A percentile compares a stretch with the other conserved stretches of the same genome.
Evolutionary conservation across 139 green algal genomes (phyloP).

Genomic region (Chlamydomonas schloesseri): DNA sequence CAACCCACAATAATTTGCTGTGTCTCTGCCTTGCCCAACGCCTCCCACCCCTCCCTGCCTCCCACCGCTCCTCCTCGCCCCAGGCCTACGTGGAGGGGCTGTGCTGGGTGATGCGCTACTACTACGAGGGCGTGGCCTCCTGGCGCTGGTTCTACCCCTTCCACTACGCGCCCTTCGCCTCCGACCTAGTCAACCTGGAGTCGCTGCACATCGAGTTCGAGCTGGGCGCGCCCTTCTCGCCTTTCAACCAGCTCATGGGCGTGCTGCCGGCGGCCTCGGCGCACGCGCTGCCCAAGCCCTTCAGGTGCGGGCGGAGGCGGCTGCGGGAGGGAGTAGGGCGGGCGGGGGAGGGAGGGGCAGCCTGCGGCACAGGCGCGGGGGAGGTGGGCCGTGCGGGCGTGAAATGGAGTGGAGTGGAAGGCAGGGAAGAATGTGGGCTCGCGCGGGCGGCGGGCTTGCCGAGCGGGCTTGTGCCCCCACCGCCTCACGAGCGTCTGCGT

Average conservation of each 20-base stretch:
- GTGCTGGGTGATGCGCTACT: conserved; percentile 97
- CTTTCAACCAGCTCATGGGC: conserved; percentile 99
- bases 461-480: too few relatives aligned
- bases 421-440: too few relatives aligned
- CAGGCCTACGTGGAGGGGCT: conserved; percentile 92
- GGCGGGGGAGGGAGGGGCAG: background rate
- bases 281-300: conserved; percentile 83
- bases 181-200: conserved; percentile 80
- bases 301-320: conserved; percentile 54
- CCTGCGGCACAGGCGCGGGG: too few relatives aligned
- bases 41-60: too few relatives aligned
- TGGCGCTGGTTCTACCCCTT: conserved; percentile 94
- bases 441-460: too few relatives aligned
- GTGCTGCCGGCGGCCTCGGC: conserved; percentile 93
- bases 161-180: conserved; percentile 99
- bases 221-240: conserved; percentile 91
- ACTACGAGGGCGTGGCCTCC: conserved; percentile 86
- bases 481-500: too few relatives aligned
- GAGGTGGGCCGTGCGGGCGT: too few relatives aligned
- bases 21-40: too few relatives aligned
- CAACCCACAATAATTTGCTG: too few relatives aligned
- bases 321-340: background rate
- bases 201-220: conserved; percentile 48
- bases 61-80: too few relatives aligned
- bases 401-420: too few relatives aligned